These are phyloP conservation scores for Cystobasidium onofrii DNA, from an alignment of 768 basidiomycete genomes.

Conservation along the genomic window DNA sequence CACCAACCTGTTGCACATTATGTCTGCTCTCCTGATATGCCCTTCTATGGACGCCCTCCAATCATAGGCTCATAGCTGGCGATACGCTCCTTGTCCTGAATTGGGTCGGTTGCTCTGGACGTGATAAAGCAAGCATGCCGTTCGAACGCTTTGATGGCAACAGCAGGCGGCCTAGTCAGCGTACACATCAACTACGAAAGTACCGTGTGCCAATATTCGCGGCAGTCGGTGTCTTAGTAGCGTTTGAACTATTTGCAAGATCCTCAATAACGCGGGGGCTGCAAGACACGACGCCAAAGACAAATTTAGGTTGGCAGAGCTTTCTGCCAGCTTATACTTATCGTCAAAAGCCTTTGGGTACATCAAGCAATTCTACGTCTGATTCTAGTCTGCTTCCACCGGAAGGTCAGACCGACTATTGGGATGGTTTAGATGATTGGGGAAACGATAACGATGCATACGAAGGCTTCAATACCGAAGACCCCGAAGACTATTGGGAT, in stretches of 20 bases:
- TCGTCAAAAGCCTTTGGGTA: background rate
- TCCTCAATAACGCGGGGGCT: background rate
- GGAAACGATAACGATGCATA: slow-evolving; percentile 16
- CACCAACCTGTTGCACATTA: background rate
- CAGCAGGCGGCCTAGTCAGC: background rate
- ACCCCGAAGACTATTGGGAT: slow-evolving; percentile 1
- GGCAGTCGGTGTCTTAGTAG: background rate
- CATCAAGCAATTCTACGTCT: background rate
- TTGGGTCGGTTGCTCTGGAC: background rate
- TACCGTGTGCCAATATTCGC: background rate
- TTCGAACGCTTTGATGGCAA: slow-evolving; percentile 23
- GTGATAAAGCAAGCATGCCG: slow-evolving; percentile 5
- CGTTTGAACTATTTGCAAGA: slow-evolving; percentile 11
- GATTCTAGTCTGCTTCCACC: background rate
- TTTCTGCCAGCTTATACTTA: slow-evolving; percentile 9
- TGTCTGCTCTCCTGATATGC: background rate
- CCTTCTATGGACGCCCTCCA: background rate
- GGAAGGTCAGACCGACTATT: slow-evolving; percentile 2
- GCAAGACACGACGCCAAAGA: background rate
- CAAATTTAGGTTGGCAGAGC: slow-evolving; percentile 30
- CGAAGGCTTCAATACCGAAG: slow-evolving; percentile 16
- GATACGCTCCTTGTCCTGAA: too few relatives aligned
- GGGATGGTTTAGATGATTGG: slow-evolving; percentile 15
- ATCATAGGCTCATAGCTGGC: background rate
- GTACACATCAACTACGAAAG: background rate